Conservation (phyloP, 139 green algal genomes). For the Micromonas commoda region DNA sequence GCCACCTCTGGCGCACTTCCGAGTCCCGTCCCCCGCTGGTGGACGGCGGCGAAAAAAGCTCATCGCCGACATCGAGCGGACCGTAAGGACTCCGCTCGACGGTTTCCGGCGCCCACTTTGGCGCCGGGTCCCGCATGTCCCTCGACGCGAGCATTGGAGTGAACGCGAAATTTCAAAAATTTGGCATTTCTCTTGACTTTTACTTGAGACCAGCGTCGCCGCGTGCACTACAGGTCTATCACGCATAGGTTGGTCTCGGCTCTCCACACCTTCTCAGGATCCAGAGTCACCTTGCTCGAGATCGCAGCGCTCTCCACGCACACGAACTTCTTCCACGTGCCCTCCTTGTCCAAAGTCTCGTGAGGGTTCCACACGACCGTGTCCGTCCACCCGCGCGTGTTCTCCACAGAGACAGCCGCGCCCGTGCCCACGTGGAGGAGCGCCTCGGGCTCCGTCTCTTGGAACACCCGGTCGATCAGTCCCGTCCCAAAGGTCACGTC, state of each 20-base stretch:
- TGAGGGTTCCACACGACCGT: slow-evolving; percentile 41
- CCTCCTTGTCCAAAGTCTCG: slow-evolving; percentile 26
- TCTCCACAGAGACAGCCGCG: slow-evolving; percentile 43
- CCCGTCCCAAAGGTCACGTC: slow-evolving; percentile 5
- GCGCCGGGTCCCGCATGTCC: too few species aligned
- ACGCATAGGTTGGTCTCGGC: slow-evolving; percentile 15
- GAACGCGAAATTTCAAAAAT: too few species aligned
- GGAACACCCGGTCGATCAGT: slow-evolving; percentile 72
- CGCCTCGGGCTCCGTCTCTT: slow-evolving; percentile 61
- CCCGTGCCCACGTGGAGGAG: slow-evolving; percentile 72
- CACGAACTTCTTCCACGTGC: slow-evolving; percentile 38
- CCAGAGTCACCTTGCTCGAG: not conserved
- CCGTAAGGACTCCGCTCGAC: too few species aligned
- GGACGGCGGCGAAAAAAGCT: too few species aligned
- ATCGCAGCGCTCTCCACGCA: slow-evolving; percentile 39
- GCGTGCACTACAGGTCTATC: not conserved
- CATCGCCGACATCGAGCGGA: too few species aligned
- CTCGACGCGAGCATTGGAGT: too few species aligned
- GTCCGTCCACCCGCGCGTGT: slow-evolving; percentile 37
- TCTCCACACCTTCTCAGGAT: not conserved
- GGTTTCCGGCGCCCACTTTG: too few species aligned
- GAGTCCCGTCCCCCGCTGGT: too few species aligned
- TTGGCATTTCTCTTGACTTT: too few species aligned
- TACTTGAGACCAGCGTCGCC: too few species aligned
- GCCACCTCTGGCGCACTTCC: too few species aligned